A percentile compares a stretch with the other conserved stretches of the same genome.
Evolutionary conservation across 345 rosid genomes (phyloP).

Genomic region (Eucalyptus pauciflora): DNA sequence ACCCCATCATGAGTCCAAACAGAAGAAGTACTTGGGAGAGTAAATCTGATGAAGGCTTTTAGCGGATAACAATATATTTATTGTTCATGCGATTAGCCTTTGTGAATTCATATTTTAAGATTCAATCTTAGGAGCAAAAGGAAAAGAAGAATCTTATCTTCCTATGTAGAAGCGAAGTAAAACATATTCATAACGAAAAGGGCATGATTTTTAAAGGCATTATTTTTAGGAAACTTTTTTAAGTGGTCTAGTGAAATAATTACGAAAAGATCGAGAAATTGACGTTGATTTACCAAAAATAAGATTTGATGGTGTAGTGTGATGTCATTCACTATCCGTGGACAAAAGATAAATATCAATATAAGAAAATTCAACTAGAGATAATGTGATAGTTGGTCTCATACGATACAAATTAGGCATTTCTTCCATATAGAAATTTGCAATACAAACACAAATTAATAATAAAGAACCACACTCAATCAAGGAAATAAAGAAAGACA

Average conservation of each 20-base stretch:
- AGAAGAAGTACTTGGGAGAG: too few relatives aligned
- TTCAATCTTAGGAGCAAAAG: neutral
- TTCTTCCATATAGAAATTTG: neutral
- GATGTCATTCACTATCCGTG: neutral
- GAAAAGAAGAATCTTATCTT: neutral
- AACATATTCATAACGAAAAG: neutral
- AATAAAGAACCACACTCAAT: neutral
- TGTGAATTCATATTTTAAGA: neutral
- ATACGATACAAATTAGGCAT: accelerated
- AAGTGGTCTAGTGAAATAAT: neutral
- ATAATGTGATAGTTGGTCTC: neutral
- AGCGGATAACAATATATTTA: too few relatives aligned
- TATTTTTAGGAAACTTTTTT: neutral
- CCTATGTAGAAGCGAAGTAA: neutral
- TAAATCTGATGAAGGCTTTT: too few relatives aligned
- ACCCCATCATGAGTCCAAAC: too few relatives aligned
- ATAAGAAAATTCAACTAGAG: neutral
- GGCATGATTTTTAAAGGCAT: accelerated
- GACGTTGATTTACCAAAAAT: neutral
- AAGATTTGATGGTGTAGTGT: neutral
- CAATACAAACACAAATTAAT: neutral
- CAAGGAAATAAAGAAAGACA: neutral
- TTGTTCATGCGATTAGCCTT: neutral
- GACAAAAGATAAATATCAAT: neutral
- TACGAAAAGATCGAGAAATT: neutral